Evolutionary conservation across 495 filamentous ascomycete genomes (phyloP), one percentile per base, ranked within the genome.

Genomic region (Penicillium cosmopolitanum): DNA sequence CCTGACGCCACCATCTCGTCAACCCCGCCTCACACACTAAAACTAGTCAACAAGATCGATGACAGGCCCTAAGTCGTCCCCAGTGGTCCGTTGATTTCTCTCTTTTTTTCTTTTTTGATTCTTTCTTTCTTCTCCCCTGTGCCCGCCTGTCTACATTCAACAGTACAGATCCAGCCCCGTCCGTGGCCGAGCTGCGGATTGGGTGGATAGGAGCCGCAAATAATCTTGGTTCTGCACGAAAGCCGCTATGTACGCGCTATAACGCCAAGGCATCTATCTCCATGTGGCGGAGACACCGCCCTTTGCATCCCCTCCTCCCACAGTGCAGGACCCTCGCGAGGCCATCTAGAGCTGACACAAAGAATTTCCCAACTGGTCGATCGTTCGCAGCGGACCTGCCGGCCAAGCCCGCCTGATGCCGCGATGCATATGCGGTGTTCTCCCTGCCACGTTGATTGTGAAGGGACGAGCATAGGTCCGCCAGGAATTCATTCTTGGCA

Each of bases 241-340:
- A 61, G 58, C 53, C 57, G 56, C 55, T 43, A 34, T 3, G 40
- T 57, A 21, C 19, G 19, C 19, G 57, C 21, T 12, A 31, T 31
- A 38, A 19, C 53, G 68, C 66, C 68, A 71, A 69, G 68, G 35
- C 11, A 60, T 60, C 52, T 34, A 36, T 53, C 50, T 53, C 51
- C 53, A 44, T 44, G 50, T 61, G 63, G 57, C 54, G 56, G 47
- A 65, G 66, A 66, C 68, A 71, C 68, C 68, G 68, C 68, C 48
- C 53, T 71, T 71, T 69, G 42, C 28, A 16, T 11, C 46, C 58
- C 56, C 55, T 60, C 62, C 53, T 56, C 28, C 53, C 57, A 53
- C 43, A 18, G 42, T 10, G 18, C 31, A 48, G 19, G 11, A n/a
- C 23, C 8, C 21, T 28, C 46, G 11, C 21, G 11, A 48, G n/a